Conservation (phyloP, 352 stramenopile genomes). For the Globisporangium acanthophoron region DNA sequence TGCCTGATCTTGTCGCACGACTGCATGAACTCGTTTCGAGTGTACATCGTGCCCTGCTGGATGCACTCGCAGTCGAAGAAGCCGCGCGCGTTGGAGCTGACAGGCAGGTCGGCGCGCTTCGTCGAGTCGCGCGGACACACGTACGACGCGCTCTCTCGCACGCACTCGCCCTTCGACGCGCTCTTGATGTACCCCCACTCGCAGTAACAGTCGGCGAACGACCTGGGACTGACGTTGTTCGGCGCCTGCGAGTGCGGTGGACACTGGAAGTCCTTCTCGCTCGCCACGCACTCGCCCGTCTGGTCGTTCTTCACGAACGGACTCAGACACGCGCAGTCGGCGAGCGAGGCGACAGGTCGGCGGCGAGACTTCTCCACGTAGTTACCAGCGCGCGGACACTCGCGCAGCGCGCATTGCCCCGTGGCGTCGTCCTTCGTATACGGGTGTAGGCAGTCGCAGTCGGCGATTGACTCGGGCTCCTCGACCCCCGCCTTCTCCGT, state of each 20-base stretch:
- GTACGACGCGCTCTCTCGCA: slow-evolving; percentile 46
- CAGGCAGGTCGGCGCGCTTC: slow-evolving; percentile 29
- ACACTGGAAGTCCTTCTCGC: slow-evolving; percentile 24
- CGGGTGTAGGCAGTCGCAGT: slow-evolving; percentile 69
- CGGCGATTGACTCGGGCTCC: slow-evolving; percentile 36
- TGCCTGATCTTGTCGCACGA: slow-evolving; percentile 32
- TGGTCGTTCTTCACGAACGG: slow-evolving; percentile 69
- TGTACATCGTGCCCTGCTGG: slow-evolving; percentile 25
- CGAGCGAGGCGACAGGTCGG: slow-evolving; percentile 44
- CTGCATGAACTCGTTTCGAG: slow-evolving; percentile 54
- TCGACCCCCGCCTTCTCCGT: slow-evolving; percentile 25
- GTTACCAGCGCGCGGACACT: slow-evolving; percentile 70
- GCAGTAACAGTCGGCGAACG: slow-evolving; percentile 69
- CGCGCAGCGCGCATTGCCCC: slow-evolving; percentile 40
- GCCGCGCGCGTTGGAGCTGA: slow-evolving; percentile 36
- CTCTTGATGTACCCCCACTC: slow-evolving; percentile 68
- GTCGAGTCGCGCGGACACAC: slow-evolving; percentile 59
- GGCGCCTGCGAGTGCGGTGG: slow-evolving; percentile 29
- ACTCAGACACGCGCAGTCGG: slow-evolving; percentile 56
- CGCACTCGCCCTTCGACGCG: slow-evolving; percentile 26
- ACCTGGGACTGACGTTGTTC: slow-evolving; percentile 23
- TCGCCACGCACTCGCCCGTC: slow-evolving; percentile 53
- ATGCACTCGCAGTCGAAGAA: slow-evolving; percentile 79
- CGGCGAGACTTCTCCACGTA: slow-evolving; percentile 49
- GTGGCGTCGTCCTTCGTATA: slow-evolving; percentile 66